Evolutionary conservation across 257 asterid species (phyloP), one percentile per base, ranked within the genome.

Genomic region (Ilex aquifolium): DNA sequence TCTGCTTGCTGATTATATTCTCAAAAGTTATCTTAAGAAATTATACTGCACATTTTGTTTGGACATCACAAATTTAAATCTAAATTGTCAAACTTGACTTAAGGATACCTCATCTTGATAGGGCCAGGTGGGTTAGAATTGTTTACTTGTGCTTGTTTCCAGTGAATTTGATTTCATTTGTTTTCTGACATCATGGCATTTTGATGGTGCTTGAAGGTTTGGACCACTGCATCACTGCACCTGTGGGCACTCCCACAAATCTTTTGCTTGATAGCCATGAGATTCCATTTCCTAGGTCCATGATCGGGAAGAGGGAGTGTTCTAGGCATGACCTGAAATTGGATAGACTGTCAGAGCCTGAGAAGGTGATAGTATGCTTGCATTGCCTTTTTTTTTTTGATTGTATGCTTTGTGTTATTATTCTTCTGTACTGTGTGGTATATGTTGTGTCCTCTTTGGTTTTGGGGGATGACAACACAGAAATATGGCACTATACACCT

Each of bases 301-400:
- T 90, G 96, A 78, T 76, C 13, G 95, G 85, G 83, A 81, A 66
- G 68, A 72, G 71, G 69, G 78, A 78, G 52, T 82, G 67, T 76
- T 83, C 87, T 30, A 46, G 82, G 79, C 74, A 80, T 63, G 76
- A 84, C 60, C 83, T 73, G 50, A 87, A 74, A 71, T 72, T 90
- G 78, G 95, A 93, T 72, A 81, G 76, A 72, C 80, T 87, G 21
- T 82, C 95, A 2, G 95, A 93, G 77, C 81, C 77, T 61, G 90
- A 86, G 65, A 90, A 87, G 97, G 97, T 90, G 53, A 48, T 48
- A 11, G 16, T 3, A 3, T 48, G 13, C 53, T 46, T 10, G 13
- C 14, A 46, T 2, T 46, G 13, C 5, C 46, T 10, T 42, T 42
- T 42, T 42, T n/a, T n/a, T n/a, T n/a, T n/a, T n/a, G n/a, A n/a